phyloP scores from a whole-genome alignment of 768 basidiomycete genomes.

The Lentinus brumalis region DNA sequence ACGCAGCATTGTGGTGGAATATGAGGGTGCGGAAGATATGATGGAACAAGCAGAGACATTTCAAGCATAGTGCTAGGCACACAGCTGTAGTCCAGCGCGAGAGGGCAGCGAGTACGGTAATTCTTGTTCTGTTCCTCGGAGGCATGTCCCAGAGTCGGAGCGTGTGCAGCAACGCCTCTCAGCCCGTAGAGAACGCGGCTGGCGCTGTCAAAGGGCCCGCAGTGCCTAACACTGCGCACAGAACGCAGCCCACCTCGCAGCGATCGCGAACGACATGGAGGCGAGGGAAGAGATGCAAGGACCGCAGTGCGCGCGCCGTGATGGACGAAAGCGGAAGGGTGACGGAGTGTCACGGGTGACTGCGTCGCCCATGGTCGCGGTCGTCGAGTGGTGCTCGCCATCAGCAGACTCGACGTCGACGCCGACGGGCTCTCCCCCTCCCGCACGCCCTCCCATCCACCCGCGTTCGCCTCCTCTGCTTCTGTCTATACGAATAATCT shows the following conservation, averaged over 20 bases:
- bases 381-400: conserved; percentile 8
- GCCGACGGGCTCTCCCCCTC: conserved; percentile 4
- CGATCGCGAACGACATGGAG: too few species aligned
- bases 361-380: conserved; percentile 2
- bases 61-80: background rate
- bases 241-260: too few species aligned
- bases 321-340: background rate
- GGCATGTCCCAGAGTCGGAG: too few species aligned
- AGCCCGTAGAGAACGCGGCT: too few species aligned
- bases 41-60: background rate
- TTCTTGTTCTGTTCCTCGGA: too few species aligned
- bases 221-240: too few species aligned
- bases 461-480: background rate
- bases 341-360: background rate
- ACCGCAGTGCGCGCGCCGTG: too few species aligned
- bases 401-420: conserved; percentile 1
- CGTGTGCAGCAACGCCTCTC: too few species aligned
- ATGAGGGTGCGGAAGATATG: background rate
- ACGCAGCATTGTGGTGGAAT: background rate
- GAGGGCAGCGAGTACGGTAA: background rate
- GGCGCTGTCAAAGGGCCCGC: too few species aligned
- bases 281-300: too few species aligned
- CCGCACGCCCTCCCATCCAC: background rate
- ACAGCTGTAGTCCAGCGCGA: background rate
- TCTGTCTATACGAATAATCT: background rate